phyloP scores from a whole-genome alignment of 2,329 filamentous ascomycete species.

The Ophiostoma sp. region DNA sequence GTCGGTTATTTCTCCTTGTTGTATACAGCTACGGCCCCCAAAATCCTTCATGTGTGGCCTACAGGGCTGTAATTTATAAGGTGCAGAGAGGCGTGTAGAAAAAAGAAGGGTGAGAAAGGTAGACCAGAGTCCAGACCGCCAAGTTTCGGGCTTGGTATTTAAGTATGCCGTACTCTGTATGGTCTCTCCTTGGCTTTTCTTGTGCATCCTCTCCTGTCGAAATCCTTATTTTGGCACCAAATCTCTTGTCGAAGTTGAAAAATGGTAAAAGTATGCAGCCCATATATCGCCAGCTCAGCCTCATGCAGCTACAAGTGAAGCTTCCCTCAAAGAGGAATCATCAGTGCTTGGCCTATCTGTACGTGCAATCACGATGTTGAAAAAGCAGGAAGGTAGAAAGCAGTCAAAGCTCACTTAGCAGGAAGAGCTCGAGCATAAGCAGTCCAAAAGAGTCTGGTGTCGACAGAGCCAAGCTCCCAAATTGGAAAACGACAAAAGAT shows the following conservation, averaged over 20 bases:
- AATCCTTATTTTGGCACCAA: background rate
- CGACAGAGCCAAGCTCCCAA: background rate
- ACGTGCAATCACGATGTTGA: background rate
- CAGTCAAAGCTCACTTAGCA: background rate
- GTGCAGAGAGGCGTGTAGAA: background rate
- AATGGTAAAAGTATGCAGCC: too few relatives aligned
- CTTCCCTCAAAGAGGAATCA: background rate
- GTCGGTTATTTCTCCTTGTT: background rate
- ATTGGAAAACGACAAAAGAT: background rate
- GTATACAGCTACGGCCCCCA: background rate
- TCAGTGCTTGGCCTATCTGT: background rate
- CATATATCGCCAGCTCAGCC: background rate
- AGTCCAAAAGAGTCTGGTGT: background rate
- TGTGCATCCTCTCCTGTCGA: background rate
- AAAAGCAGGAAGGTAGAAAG: background rate
- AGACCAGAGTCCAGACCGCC: background rate
- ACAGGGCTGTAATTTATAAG: too few relatives aligned
- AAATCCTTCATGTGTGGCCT: background rate
- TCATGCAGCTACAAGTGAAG: background rate
- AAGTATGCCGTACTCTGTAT: background rate
- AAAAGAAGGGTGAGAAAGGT: background rate
- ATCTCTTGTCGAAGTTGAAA: background rate
- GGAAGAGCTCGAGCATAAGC: background rate
- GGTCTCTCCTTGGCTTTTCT: background rate
- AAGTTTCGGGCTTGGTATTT: background rate